These are phyloP conservation scores for Torulaspora delbrueckii DNA, from an alignment of 805 yeast genomes.

Conservation along the genomic window DNA sequence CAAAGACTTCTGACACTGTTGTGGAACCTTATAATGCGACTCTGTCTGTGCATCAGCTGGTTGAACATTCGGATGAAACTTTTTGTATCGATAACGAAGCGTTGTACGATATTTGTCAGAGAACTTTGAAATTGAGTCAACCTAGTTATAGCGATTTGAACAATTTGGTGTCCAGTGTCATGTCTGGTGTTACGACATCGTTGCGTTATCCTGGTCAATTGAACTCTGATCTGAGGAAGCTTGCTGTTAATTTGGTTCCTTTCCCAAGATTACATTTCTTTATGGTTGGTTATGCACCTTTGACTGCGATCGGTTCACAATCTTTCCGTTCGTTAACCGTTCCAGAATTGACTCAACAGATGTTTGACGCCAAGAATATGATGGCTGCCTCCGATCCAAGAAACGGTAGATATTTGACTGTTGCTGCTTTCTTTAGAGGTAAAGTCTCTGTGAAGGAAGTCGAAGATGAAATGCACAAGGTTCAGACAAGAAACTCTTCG, in stretches of 20 bases:
- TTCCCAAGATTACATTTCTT: constrained; percentile 94
- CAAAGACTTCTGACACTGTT: constrained; percentile 87
- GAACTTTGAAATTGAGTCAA: constrained; percentile 72
- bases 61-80: constrained; percentile 87
- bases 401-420: constrained; percentile 86
- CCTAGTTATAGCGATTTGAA: constrained; percentile 79
- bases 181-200: constrained; percentile 94
- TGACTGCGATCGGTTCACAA: constrained; percentile 73
- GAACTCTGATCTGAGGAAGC: constrained; percentile 85
- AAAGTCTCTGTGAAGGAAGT: constrained; percentile 89
- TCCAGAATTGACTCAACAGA: constrained; percentile 88
- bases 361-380: constrained; percentile 89
- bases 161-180: constrained; percentile 78
- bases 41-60: constrained; percentile 82
- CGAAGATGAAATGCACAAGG: constrained; percentile 85
- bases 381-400: constrained; percentile 94
- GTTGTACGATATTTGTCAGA: constrained; percentile 80
- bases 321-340: constrained; percentile 81
- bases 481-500: constrained; percentile 73
- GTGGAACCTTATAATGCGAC: constrained; percentile 95
- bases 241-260: constrained; percentile 91
- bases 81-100: constrained; percentile 96
- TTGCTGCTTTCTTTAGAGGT: constrained; percentile 92
- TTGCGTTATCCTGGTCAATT: constrained; percentile 93
- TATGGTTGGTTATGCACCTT: constrained; percentile 93